Percentiles rank a stretch among this genome's conserved stretches.
Evolutionary conservation across 2,329 filamentous ascomycete species (phyloP).

Genomic region (Monosporascus sp.): DNA sequence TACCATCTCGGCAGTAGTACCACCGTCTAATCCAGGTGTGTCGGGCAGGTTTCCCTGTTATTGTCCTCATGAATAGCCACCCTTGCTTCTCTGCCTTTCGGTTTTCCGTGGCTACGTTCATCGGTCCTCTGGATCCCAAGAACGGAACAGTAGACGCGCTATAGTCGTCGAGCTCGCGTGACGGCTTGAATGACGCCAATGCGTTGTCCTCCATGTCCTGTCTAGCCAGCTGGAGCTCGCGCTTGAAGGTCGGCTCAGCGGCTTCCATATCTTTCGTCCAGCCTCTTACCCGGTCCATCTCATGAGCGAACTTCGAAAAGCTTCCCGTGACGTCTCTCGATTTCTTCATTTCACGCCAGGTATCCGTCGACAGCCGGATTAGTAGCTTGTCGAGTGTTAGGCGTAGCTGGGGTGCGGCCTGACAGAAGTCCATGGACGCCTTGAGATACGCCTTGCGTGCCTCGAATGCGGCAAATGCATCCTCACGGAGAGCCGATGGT

Average conservation of each 20-base stretch:
- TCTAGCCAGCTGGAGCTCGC: conserved; percentile 73
- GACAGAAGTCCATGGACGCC: conserved; percentile 88
- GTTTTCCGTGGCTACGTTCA: conserved; percentile 54
- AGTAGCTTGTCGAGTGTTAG: conserved; percentile 80
- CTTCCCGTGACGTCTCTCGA: conserved; percentile 61
- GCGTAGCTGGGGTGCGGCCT: conserved; percentile 80
- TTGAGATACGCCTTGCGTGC: conserved; percentile 86
- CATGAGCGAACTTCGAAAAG: conserved; percentile 64
- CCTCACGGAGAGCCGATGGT: conserved; percentile 82
- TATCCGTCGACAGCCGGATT: conserved; percentile 76
- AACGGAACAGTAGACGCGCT: conserved; percentile 85
- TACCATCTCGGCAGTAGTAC: conserved; percentile 94
- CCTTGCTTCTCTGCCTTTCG: conserved; percentile 78
- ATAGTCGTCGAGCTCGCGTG: conserved; percentile 90
- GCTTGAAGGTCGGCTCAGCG: conserved; percentile 76
- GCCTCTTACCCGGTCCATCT: conserved; percentile 87
- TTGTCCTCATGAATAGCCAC: conserved; percentile 80
- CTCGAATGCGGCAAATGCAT: conserved; percentile 94
- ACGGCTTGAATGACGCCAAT: conserved; percentile 68
- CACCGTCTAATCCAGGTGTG: conserved; percentile 88
- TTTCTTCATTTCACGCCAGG: conserved; percentile 80
- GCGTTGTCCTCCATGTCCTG: conserved; percentile 78
- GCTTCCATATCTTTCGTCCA: conserved; percentile 95
- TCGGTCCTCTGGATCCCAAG: conserved; percentile 65
- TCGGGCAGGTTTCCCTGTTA: conserved; percentile 82